Conservation (phyloP, 192 early-diverging fungal species). For the Obelidium mucronatum region DNA sequence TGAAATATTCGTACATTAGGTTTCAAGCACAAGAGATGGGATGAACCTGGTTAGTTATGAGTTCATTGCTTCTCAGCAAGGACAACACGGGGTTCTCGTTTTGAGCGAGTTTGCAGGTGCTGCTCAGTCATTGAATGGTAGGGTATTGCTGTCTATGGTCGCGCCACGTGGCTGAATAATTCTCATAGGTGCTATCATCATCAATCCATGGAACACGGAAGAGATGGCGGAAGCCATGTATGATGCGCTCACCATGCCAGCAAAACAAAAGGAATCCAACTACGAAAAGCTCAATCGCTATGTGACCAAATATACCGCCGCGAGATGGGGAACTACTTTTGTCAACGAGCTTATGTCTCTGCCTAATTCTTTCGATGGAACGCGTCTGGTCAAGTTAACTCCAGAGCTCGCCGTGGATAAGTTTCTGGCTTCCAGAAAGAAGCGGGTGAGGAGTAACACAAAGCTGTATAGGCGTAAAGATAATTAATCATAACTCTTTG, state of each 20-base stretch:
- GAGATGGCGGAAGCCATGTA: constrained; percentile 89
- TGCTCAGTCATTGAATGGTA: constrained; percentile 96
- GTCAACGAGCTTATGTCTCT: constrained; percentile 83
- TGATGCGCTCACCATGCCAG: constrained; percentile 93
- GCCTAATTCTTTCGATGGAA: constrained; percentile 69
- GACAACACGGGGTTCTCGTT: constrained; percentile 93
- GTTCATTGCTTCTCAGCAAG: constrained; percentile 91
- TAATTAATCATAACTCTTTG: constrained; percentile 1
- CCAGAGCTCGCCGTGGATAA: constrained; percentile 57
- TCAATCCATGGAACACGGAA: constrained; percentile 99
- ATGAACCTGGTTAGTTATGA: constrained; percentile 94
- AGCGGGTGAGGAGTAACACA: constrained; percentile 57
- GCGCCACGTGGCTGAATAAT: not conserved
- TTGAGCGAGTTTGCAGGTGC: constrained; percentile 98
- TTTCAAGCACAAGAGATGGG: constrained; percentile 97
- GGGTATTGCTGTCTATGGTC: not conserved
- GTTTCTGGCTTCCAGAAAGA: constrained; percentile 65
- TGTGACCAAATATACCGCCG: constrained; percentile 96
- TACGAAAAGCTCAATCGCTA: constrained; percentile 94
- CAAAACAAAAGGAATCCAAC: constrained; percentile 78
- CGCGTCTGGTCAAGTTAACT: constrained; percentile 69
- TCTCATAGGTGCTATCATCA: constrained; percentile 83
- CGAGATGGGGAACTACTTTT: constrained; percentile 96
- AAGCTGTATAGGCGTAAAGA: not conserved
- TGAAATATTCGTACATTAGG: not conserved